Evolutionary conservation across 306 rosid genomes (phyloP).

Genomic region (Potentilla sterilis): DNA sequence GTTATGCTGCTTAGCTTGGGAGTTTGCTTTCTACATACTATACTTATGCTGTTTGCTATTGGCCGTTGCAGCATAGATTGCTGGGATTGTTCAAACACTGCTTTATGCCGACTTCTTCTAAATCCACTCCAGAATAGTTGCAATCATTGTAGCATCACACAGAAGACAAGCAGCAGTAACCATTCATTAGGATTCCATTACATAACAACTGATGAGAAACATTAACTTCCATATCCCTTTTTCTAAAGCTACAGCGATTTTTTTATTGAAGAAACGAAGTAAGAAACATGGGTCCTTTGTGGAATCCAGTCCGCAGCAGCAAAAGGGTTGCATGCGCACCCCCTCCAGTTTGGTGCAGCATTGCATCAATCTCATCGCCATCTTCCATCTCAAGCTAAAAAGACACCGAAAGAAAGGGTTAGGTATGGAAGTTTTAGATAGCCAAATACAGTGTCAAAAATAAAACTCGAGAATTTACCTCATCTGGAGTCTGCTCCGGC

Average conservation of each 20-base stretch:
- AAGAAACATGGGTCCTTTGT: constrained; percentile 1
- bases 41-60: constrained; percentile 1
- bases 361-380: constrained; percentile 51
- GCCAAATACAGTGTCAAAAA: neutral
- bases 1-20: neutral
- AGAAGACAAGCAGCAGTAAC: neutral
- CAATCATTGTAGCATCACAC: neutral
- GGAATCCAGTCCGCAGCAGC: neutral
- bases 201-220: neutral
- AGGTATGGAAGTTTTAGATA: neutral
- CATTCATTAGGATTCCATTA: neutral
- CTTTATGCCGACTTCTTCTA: constrained; percentile 91
- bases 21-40: neutral
- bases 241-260: neutral
- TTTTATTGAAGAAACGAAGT: neutral
- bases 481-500: constrained; percentile 62
- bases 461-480: constrained; percentile 32
- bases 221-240: no score
- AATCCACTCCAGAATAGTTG: neutral
- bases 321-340: constrained; percentile 5
- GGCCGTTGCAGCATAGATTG: constrained; percentile 72
- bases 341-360: constrained; percentile 55
- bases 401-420: neutral
- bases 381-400: constrained; percentile 56
- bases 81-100: constrained; percentile 82